These are phyloP conservation scores for Trifolium dubium DNA, from an alignment of 306 rosid species.

Conservation along the genomic window DNA sequence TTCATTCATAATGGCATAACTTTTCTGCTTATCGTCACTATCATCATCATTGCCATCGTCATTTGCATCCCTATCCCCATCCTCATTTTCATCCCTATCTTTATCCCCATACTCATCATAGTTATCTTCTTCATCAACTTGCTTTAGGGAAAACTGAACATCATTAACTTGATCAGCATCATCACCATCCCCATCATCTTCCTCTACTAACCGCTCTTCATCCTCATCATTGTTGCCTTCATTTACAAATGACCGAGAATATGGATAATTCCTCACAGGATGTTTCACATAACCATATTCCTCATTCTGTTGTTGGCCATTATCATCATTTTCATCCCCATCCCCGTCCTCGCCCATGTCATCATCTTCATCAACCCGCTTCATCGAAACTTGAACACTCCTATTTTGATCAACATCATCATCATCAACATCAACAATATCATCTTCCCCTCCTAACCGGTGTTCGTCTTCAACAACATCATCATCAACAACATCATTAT, in stretches of 20 bases:
- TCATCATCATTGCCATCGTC: slow-evolving; percentile 36
- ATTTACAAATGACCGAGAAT: not conserved
- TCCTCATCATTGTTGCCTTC: not conserved
- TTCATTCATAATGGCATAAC: slow-evolving; percentile 44
- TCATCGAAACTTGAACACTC: slow-evolving; percentile 42
- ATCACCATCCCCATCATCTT: slow-evolving; percentile 34
- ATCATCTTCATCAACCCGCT: slow-evolving; percentile 27
- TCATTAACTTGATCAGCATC: slow-evolving; percentile 44
- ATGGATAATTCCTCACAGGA: not conserved
- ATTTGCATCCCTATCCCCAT: slow-evolving; percentile 16
- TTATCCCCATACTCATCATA: slow-evolving; percentile 27
- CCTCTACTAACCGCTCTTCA: not conserved
- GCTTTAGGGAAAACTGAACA: not conserved
- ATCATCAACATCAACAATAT: slow-evolving; percentile 51
- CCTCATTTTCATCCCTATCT: not conserved
- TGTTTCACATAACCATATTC: not conserved
- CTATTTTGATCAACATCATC: slow-evolving; percentile 55
- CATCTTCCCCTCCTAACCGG: slow-evolving; percentile 49
- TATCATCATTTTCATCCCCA: not conserved
- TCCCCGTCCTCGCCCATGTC: not conserved
- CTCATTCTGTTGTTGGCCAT: not conserved
- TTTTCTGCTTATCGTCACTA: slow-evolving; percentile 48
- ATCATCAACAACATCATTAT: slow-evolving; percentile 55
- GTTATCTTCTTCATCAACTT: slow-evolving; percentile 10
- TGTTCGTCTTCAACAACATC: slow-evolving; percentile 47